A percentile compares a stretch with the other conserved stretches of the same genome.
These are phyloP conservation scores for Aspergillus neotritici DNA, from an alignment of 2,329 filamentous ascomycete species.

Conservation along the genomic window DNA sequence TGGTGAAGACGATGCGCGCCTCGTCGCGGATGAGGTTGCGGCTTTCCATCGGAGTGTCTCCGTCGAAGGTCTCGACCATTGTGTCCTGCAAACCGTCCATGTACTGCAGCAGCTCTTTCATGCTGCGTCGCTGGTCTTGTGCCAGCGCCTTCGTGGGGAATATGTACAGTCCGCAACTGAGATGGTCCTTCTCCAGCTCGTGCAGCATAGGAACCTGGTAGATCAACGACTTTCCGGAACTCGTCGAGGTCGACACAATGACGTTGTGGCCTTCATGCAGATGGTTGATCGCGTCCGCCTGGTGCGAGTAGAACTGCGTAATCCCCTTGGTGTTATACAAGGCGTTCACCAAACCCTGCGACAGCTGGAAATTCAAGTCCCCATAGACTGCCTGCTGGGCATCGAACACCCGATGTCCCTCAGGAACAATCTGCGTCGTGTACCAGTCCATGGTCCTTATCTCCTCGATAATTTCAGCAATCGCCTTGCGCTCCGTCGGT, in stretches of 20 bases:
- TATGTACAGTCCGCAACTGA: slow-evolving; percentile 89
- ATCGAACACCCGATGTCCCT: slow-evolving; percentile 87
- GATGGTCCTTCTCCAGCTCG: slow-evolving; percentile 69
- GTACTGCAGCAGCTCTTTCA: slow-evolving; percentile 76
- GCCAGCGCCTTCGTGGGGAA: slow-evolving; percentile 96
- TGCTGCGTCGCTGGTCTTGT: slow-evolving; percentile 84
- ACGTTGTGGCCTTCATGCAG: slow-evolving; percentile 77
- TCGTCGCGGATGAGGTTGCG: slow-evolving; percentile 78
- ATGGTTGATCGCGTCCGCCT: slow-evolving; percentile 87
- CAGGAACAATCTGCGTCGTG: slow-evolving; percentile 82
- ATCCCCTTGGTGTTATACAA: slow-evolving; percentile 89
- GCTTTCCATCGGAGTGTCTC: slow-evolving; percentile 78
- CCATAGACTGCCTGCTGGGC: slow-evolving; percentile 75
- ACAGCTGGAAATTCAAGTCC: slow-evolving; percentile 77
- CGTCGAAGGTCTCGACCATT: slow-evolving; percentile 90
- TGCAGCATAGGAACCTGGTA: slow-evolving; percentile 92
- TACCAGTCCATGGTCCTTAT: slow-evolving; percentile 84
- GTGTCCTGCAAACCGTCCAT: slow-evolving; percentile 70
- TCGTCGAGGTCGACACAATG: slow-evolving; percentile 90
- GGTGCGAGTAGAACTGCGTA: slow-evolving; percentile 80
- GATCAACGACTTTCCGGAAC: slow-evolving; percentile 95
- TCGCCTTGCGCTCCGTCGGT: slow-evolving; percentile 69
- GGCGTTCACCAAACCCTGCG: slow-evolving; percentile 90
- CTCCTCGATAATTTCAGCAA: slow-evolving; percentile 79
- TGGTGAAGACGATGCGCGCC: slow-evolving; percentile 91